Percentiles rank a stretch among this genome's conserved stretches.
Conservation (phyloP, 2,329 filamentous ascomycete genomes). For the Clarireedia paspali region DNA sequence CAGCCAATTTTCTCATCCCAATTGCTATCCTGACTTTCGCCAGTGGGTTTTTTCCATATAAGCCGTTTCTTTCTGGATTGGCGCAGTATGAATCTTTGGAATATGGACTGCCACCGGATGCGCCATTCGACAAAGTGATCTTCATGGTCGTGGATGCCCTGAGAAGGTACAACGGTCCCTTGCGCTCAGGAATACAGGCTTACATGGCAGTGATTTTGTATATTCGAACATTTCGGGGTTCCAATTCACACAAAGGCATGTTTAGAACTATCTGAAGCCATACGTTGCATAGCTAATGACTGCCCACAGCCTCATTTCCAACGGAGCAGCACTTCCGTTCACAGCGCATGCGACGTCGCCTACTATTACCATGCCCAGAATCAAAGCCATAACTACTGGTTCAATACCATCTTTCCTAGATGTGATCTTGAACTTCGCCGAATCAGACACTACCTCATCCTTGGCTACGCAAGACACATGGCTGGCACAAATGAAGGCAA, state of each 20-base stretch:
- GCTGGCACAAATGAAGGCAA: slow-evolving; percentile 84
- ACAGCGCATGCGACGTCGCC: slow-evolving; percentile 94
- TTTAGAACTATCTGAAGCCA: background rate
- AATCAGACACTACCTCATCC: slow-evolving; percentile 84
- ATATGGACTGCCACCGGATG: slow-evolving; percentile 48
- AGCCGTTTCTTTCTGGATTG: slow-evolving; percentile 81
- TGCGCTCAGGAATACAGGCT: slow-evolving; percentile 11
- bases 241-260: slow-evolving; percentile 76
- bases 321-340: slow-evolving; percentile 81
- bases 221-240: slow-evolving; percentile 77
- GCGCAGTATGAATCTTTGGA: slow-evolving; percentile 56
- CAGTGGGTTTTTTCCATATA: slow-evolving; percentile 94
- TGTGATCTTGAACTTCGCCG: slow-evolving; percentile 91
- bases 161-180: slow-evolving; percentile 55
- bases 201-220: slow-evolving; percentile 72
- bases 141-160: slow-evolving; percentile 98
- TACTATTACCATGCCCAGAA: slow-evolving; percentile 94
- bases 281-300: background rate
- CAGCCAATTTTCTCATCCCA: slow-evolving; percentile 72
- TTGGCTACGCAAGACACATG: slow-evolving; percentile 88
- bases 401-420: slow-evolving; percentile 98
- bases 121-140: slow-evolving; percentile 80
- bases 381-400: slow-evolving; percentile 95
- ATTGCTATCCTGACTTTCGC: slow-evolving; percentile 71
- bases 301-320: slow-evolving; percentile 33